phyloP scores from a whole-genome alignment of 352 stramenopile species.

The Hyaloperonospora brassicae region DNA sequence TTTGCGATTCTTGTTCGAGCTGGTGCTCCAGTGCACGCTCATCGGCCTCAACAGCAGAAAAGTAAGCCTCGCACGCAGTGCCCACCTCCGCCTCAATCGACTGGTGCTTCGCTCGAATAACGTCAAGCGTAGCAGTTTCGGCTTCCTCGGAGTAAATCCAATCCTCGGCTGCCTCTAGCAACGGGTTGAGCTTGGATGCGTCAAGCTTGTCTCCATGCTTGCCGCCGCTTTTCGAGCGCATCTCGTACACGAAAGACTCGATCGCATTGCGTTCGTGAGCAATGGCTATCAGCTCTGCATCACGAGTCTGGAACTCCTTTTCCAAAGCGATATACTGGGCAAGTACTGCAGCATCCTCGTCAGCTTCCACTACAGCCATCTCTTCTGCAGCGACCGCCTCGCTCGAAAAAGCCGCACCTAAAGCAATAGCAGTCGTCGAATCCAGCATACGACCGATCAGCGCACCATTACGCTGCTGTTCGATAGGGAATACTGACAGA shows the following conservation, averaged over 20 bases:
- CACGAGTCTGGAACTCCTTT: conserved; percentile 57
- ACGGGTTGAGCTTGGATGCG: conserved; percentile 36
- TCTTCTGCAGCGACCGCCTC: conserved; percentile 22
- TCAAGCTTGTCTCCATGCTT: conserved; percentile 77
- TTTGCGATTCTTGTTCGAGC: conserved; percentile 64
- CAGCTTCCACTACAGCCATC: neutral
- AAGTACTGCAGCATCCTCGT: conserved; percentile 26
- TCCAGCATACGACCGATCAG: conserved; percentile 84
- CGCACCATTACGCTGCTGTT: conserved; percentile 25
- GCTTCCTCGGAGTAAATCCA: conserved; percentile 89
- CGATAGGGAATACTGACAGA: conserved; percentile 43
- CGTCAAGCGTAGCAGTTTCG: conserved; percentile 55
- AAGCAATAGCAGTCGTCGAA: conserved; percentile 74
- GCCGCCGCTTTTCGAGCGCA: conserved; percentile 64
- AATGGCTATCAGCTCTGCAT: conserved; percentile 60
- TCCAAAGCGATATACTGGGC: conserved; percentile 44
- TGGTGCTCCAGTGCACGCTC: conserved; percentile 63
- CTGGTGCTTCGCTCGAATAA: conserved; percentile 40
- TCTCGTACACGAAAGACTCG: conserved; percentile 87
- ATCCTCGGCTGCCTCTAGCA: conserved; percentile 82
- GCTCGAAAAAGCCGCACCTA: conserved; percentile 56
- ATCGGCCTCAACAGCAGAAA: conserved; percentile 54
- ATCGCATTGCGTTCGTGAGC: conserved; percentile 85
- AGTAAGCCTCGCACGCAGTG: conserved; percentile 51
- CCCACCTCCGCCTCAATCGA: conserved; percentile 53